These are phyloP conservation scores for Lactarius hengduanensis DNA, from an alignment of 768 basidiomycete genomes.

Conservation along the genomic window DNA sequence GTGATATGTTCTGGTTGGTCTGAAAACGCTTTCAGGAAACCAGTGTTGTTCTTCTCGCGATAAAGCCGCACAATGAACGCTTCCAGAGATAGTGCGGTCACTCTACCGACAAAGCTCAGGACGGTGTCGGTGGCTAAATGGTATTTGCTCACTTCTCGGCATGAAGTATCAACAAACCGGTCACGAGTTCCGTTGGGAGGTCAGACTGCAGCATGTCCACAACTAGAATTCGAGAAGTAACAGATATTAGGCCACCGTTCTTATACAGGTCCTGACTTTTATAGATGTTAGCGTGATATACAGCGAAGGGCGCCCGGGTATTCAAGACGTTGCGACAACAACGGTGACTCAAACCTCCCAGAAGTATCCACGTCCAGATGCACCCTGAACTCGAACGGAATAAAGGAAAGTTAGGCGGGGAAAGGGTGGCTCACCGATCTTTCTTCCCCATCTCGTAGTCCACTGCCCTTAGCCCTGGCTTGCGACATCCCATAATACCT, in stretches of 20 bases:
- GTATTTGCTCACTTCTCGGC: slow-evolving; percentile 70
- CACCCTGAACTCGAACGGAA: neutral
- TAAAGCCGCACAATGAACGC: slow-evolving; percentile 93
- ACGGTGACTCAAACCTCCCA: neutral
- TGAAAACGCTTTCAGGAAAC: slow-evolving; percentile 96
- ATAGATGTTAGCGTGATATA: slow-evolving; percentile 2
- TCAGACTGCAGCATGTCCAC: slow-evolving; percentile 91
- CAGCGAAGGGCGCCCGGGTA: neutral
- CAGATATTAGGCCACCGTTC: slow-evolving; percentile 83
- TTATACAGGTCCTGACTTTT: slow-evolving; percentile 77
- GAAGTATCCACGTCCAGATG: neutral
- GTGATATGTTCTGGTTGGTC: slow-evolving; percentile 97
- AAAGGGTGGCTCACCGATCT: slow-evolving; percentile 58
- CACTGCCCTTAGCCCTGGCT: slow-evolving; percentile 80
- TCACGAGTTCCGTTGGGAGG: slow-evolving; percentile 81
- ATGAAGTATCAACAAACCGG: slow-evolving; percentile 87
- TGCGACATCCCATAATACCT: slow-evolving; percentile 86
- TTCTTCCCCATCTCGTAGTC: slow-evolving; percentile 77
- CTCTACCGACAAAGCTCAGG: slow-evolving; percentile 44
- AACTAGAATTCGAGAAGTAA: slow-evolving; percentile 91
- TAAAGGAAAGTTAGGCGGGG: neutral
- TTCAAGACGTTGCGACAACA: neutral
- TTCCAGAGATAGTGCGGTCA: slow-evolving; percentile 80
- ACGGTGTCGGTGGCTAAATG: neutral
- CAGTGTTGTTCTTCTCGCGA: slow-evolving; percentile 82